Evolutionary conservation across 768 basidiomycete genomes (phyloP), one percentile per base, ranked within the genome.

Genomic region (Leccinum rimulosum): DNA sequence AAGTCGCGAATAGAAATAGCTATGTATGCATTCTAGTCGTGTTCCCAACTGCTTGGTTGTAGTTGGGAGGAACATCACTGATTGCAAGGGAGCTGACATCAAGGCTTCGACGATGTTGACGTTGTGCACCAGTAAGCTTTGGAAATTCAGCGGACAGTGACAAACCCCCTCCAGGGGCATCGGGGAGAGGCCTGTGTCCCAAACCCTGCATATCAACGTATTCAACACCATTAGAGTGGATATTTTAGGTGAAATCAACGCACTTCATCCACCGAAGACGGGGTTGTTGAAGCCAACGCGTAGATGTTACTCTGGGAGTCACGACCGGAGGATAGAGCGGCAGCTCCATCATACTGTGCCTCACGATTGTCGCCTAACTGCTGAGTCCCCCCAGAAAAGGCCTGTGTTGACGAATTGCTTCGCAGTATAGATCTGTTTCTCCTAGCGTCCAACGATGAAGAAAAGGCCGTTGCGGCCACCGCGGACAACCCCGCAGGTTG

Each of bases 41-140:
- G 12, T 54, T 55, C 47, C 52, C 58, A 43, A 31, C 58, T 5
- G 60, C 68, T 51, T 72, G 68, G 19, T 12, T 57, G 35, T 72
- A 72, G 50, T 68, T 59, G 0, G 69, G 68, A 6, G 71, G 66
- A 27, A 54, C 56, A n/a, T 68, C 68, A 31, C 62, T 62, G 9
- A 25, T 11, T 27, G 57, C 51, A 38, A 62, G 25, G 27, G 71
- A 73, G 51, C 10, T 45, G 22, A 9, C 55, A 50, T 61, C 55
- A n/a, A 33, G 12, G n/a, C 52, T 55, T 50, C n/a, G 60, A 47
- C 30, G 55, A 40, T 7, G 64, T 49, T 33, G 55, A 40, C 9
- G 64, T 49, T 33, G 62, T 27, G 19, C 8, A n/a, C 35, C 43
- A 12, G 33, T 43, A 36, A 64, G 52, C 49, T 62, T 70, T 28